phyloP scores from a whole-genome alignment of 2,329 filamentous ascomycete species.

The Dothistroma septosporum region DNA sequence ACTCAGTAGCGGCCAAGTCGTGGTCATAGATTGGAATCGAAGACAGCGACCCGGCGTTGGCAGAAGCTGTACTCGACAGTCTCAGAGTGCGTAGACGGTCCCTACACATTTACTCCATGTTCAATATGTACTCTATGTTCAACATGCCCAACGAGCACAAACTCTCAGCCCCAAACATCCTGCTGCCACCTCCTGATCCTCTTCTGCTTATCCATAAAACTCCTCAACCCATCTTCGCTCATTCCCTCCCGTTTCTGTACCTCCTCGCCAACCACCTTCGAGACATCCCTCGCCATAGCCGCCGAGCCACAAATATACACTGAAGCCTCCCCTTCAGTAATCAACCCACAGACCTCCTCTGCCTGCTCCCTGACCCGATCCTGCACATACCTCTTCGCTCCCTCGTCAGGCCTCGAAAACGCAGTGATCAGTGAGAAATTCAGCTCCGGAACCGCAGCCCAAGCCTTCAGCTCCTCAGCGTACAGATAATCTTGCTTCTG shows the following conservation, averaged over 20 bases:
- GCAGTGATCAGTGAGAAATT: slow-evolving; percentile 32
- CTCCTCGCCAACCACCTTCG: slow-evolving; percentile 25
- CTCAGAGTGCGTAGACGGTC: too few species aligned
- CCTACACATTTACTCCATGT: too few species aligned
- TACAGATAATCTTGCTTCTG: slow-evolving; percentile 34
- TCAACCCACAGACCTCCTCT: slow-evolving; percentile 29
- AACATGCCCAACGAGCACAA: background rate
- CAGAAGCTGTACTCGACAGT: too few species aligned
- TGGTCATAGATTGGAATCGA: too few species aligned
- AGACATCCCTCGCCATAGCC: slow-evolving; percentile 44
- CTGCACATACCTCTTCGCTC: slow-evolving; percentile 38
- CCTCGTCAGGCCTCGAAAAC: slow-evolving; percentile 30
- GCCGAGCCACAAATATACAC: slow-evolving; percentile 45
- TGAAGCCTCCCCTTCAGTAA: slow-evolving; percentile 35
- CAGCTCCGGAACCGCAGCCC: slow-evolving; percentile 21
- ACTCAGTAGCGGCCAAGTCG: too few species aligned
- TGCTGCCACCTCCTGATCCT: slow-evolving; percentile 24
- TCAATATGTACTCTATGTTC: too few species aligned
- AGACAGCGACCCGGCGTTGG: too few species aligned
- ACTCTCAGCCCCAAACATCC: slow-evolving; percentile 25
- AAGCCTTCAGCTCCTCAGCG: slow-evolving; percentile 15
- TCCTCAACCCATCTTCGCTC: slow-evolving; percentile 18
- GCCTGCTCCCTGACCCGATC: slow-evolving; percentile 35
- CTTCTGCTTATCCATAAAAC: slow-evolving; percentile 25
- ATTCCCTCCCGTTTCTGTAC: slow-evolving; percentile 12